phyloP scores from a whole-genome alignment of 2,329 filamentous ascomycete genomes.

The Metarhizium anisopliae region DNA sequence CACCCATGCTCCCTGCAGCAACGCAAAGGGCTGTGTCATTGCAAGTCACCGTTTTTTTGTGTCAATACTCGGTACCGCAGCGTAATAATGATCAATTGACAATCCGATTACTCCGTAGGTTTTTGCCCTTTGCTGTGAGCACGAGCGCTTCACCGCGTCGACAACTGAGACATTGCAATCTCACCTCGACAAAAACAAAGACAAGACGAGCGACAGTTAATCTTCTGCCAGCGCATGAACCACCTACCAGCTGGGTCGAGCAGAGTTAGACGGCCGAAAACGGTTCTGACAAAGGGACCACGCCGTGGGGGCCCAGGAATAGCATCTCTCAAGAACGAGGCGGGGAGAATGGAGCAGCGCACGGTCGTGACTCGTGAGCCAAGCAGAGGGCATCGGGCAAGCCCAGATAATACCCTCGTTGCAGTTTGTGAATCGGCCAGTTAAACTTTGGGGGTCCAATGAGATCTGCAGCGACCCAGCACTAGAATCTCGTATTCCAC shows the following conservation, averaged over 20 bases:
- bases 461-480: neutral
- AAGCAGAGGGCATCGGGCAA: neutral
- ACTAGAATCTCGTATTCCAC: neutral
- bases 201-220: neutral
- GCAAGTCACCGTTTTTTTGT: too few relatives aligned
- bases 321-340: too few relatives aligned
- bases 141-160: too few relatives aligned
- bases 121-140: too few relatives aligned
- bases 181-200: neutral
- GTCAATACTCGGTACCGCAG: too few relatives aligned
- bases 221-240: neutral
- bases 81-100: too few relatives aligned
- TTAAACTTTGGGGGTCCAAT: neutral
- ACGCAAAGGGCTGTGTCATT: too few relatives aligned
- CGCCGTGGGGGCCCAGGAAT: too few relatives aligned
- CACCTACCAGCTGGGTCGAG: neutral
- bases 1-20: too few relatives aligned
- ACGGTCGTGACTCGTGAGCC: neutral
- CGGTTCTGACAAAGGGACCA: neutral
- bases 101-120: too few relatives aligned
- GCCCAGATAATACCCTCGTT: neutral
- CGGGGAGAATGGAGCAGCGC: neutral
- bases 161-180: neutral
- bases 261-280: neutral
- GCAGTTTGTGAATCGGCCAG: neutral